Percentiles rank a stretch among this genome's conserved stretches.
These are phyloP conservation scores for Mycogone perniciosa DNA, from an alignment of 2,329 filamentous ascomycete species.

Conservation along the genomic window DNA sequence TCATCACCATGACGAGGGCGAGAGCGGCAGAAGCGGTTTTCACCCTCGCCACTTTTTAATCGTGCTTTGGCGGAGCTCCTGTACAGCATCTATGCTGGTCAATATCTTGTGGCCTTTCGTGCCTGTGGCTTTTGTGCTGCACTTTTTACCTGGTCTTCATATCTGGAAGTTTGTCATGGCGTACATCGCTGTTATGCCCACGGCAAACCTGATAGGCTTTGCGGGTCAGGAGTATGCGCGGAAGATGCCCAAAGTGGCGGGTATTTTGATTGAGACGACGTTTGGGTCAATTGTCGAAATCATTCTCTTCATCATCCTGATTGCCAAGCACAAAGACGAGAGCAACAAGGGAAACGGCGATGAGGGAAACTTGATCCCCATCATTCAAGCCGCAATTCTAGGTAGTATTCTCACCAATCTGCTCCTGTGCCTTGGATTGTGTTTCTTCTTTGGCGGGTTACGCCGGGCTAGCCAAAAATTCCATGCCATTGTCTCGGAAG, in stretches of 20 bases:
- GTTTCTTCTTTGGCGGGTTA: slow-evolving; percentile 72
- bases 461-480: slow-evolving; percentile 63
- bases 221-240: slow-evolving; percentile 48
- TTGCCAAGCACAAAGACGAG: slow-evolving; percentile 31
- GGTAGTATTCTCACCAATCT: slow-evolving; percentile 79
- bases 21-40: slow-evolving; percentile 40
- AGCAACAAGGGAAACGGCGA: too few species aligned
- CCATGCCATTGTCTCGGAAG: slow-evolving; percentile 69
- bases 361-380: slow-evolving; percentile 44
- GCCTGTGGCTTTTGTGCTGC: slow-evolving; percentile 37
- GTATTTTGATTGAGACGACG: slow-evolving; percentile 43
- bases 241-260: slow-evolving; percentile 58
- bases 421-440: slow-evolving; percentile 70
- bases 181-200: slow-evolving; percentile 43
- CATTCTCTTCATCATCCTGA: slow-evolving; percentile 72
- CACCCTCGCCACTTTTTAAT: slow-evolving; percentile 35
- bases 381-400: slow-evolving; percentile 77
- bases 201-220: slow-evolving; percentile 43
- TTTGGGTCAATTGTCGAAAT: slow-evolving; percentile 70
- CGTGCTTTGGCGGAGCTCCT: slow-evolving; percentile 38
- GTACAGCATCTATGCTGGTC: slow-evolving; percentile 38
- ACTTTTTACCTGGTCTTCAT: slow-evolving; percentile 28
- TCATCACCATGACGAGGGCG: slow-evolving; percentile 22
- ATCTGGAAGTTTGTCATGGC: slow-evolving; percentile 41
- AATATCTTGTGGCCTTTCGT: slow-evolving; percentile 46